Conservation (phyloP, 1,284 basidiomycete species). For the Ustilago vetiveriae region DNA sequence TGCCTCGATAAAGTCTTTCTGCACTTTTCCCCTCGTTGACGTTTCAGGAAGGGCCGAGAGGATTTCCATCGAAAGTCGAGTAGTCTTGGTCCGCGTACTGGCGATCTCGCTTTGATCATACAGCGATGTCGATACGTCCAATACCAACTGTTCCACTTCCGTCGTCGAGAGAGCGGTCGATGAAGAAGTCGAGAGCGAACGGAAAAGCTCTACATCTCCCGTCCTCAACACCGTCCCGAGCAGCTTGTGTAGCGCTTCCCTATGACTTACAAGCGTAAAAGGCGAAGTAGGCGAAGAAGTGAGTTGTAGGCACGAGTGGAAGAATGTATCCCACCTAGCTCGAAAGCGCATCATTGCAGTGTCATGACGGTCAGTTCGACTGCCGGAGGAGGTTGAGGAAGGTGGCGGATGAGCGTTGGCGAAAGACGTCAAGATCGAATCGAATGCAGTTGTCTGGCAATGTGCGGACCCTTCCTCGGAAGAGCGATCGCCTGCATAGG, state of each 20-base stretch:
- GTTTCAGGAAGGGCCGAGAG: conserved; percentile 13
- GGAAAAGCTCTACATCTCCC: conserved; percentile 35
- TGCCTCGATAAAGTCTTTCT: conserved; percentile 43
- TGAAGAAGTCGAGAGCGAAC: conserved; percentile 7
- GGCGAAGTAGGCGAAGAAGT: neutral
- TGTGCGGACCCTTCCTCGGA: neutral
- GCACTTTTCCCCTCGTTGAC: neutral
- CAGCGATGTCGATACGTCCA: conserved; percentile 24
- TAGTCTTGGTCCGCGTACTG: conserved; percentile 16
- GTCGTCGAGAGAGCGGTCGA: neutral
- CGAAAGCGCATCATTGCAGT: conserved; percentile 10
- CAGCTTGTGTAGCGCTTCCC: neutral
- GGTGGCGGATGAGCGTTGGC: conserved; percentile 7
- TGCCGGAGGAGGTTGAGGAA: conserved; percentile 5
- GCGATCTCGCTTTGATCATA: conserved; percentile 26
- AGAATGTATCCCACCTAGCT: conserved; percentile 23
- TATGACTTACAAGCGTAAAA: conserved; percentile 4
- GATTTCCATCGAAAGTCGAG: conserved; percentile 25
- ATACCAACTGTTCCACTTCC: conserved; percentile 25
- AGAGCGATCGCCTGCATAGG: conserved; percentile 13
- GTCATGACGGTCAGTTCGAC: neutral
- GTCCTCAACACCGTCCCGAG: conserved; percentile 17
- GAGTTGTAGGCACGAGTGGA: conserved; percentile 12
- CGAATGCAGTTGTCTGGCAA: conserved; percentile 8
- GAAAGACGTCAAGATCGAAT: conserved; percentile 3